Percentiles rank a stretch among this genome's conserved stretches.
Evolutionary conservation across 2,329 filamentous ascomycete genomes (phyloP).

Genomic region (Colletotrichum karsti): DNA sequence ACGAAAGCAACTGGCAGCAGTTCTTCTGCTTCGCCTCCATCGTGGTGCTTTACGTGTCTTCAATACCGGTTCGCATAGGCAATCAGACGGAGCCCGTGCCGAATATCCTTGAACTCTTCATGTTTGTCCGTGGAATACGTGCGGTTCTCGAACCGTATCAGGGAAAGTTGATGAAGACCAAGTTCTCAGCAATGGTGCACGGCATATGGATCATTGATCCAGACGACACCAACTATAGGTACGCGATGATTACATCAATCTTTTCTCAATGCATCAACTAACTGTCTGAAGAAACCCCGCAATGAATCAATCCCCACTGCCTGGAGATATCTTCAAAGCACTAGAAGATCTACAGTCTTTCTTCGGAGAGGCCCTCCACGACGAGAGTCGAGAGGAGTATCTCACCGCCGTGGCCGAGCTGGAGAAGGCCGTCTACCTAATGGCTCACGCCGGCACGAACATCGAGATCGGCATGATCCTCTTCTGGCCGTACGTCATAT

Average conservation of each 20-base stretch:
- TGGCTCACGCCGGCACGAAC: slow-evolving; percentile 33
- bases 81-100: background rate
- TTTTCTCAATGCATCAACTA: no score
- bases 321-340: slow-evolving; percentile 14
- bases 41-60: slow-evolving; percentile 38
- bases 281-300: background rate
- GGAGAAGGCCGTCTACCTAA: slow-evolving; percentile 29
- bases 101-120: slow-evolving; percentile 4
- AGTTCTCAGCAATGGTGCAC: background rate
- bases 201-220: slow-evolving; percentile 5
- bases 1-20: slow-evolving; percentile 35
- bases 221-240: background rate
- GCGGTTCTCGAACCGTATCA: slow-evolving; percentile 3
- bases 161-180: background rate
- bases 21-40: slow-evolving; percentile 52
- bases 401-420: slow-evolving; percentile 29
- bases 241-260: background rate
- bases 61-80: background rate
- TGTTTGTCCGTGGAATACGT: slow-evolving; percentile 13
- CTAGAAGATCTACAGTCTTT: background rate
- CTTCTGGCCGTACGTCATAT: slow-evolving; percentile 36
- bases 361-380: background rate
- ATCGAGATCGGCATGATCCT: slow-evolving; percentile 33
- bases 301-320: background rate
- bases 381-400: slow-evolving; percentile 31